Evolutionary conservation across 2,329 filamentous ascomycete genomes (phyloP).

Genomic region (Xylaria sp.): DNA sequence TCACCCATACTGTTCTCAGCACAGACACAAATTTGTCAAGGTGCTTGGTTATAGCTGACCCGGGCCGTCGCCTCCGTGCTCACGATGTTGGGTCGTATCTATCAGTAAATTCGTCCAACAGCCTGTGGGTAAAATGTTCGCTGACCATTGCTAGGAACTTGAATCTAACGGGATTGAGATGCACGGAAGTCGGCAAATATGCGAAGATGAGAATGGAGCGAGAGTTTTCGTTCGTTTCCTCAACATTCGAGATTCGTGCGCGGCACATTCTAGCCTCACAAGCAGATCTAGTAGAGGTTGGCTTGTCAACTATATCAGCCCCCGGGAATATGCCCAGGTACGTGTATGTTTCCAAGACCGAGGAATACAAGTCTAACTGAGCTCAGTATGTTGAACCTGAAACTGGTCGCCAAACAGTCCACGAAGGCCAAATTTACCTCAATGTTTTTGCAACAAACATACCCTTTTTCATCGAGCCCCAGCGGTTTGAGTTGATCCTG

Average conservation of each 20-base stretch:
- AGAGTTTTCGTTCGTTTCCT: slow-evolving; percentile 66
- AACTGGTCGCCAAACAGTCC: slow-evolving; percentile 52
- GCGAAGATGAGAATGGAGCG: slow-evolving; percentile 49
- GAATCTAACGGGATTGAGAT: slow-evolving; percentile 51
- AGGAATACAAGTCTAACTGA: slow-evolving; percentile 22
- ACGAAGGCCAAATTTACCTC: slow-evolving; percentile 67
- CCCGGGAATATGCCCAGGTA: slow-evolving; percentile 58
- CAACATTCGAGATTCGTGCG: slow-evolving; percentile 70
- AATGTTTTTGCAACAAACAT: slow-evolving; percentile 55
- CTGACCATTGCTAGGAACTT: slow-evolving; percentile 54
- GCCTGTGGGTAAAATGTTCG: background rate
- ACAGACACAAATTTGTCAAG: slow-evolving; percentile 59
- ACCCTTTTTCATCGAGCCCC: slow-evolving; percentile 36
- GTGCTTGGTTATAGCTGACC: slow-evolving; percentile 56
- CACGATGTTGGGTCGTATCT: slow-evolving; percentile 59
- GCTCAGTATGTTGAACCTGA: slow-evolving; percentile 48
- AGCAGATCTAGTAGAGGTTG: slow-evolving; percentile 57
- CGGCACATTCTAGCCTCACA: slow-evolving; percentile 60
- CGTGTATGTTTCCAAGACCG: background rate
- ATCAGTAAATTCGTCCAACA: slow-evolving; percentile 52
- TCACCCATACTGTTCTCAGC: slow-evolving; percentile 56
- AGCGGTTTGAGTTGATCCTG: slow-evolving; percentile 54
- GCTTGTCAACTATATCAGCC: slow-evolving; percentile 58
- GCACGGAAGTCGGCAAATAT: slow-evolving; percentile 54
- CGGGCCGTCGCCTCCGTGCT: slow-evolving; percentile 46